Conservation (phyloP, 225 moss, liverwort and hornwort species). For the Pseudoscleropodium purum region DNA sequence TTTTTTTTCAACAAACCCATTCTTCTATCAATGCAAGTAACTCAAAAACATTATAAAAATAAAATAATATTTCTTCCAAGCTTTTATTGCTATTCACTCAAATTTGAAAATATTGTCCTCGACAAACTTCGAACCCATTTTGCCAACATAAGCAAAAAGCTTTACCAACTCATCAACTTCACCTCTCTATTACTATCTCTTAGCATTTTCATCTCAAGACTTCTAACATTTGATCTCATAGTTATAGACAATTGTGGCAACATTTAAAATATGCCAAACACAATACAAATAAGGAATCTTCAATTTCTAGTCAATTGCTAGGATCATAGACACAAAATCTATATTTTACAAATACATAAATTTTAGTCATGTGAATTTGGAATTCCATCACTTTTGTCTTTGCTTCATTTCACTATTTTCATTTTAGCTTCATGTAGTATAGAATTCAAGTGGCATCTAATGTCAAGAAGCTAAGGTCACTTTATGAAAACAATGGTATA, state of each 20-base stretch:
- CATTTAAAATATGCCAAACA: not conserved
- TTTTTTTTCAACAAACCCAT: not conserved
- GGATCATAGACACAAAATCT: not conserved
- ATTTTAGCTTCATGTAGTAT: not conserved
- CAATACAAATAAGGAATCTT: not conserved
- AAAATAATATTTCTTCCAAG: not conserved
- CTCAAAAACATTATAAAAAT: not conserved
- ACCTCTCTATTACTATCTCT: not conserved
- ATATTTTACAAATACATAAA: not conserved
- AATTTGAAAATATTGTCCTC: not conserved
- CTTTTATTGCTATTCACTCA: fast-evolving
- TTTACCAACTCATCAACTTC: not conserved
- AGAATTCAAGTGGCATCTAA: not conserved
- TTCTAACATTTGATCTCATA: not conserved
- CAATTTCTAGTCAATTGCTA: not conserved
- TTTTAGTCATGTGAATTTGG: fast-evolving
- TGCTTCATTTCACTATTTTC: not conserved
- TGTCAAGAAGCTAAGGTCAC: not conserved
- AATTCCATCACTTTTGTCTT: not conserved
- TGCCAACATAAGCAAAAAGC: not conserved
- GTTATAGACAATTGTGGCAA: not conserved
- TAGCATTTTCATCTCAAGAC: not conserved
- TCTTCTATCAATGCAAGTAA: not conserved
- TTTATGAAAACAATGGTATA: not conserved
- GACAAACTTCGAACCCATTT: not conserved